Evolutionary conservation across 2,329 filamentous ascomycete genomes (phyloP).

Genomic region (Alternaria brassicae): DNA sequence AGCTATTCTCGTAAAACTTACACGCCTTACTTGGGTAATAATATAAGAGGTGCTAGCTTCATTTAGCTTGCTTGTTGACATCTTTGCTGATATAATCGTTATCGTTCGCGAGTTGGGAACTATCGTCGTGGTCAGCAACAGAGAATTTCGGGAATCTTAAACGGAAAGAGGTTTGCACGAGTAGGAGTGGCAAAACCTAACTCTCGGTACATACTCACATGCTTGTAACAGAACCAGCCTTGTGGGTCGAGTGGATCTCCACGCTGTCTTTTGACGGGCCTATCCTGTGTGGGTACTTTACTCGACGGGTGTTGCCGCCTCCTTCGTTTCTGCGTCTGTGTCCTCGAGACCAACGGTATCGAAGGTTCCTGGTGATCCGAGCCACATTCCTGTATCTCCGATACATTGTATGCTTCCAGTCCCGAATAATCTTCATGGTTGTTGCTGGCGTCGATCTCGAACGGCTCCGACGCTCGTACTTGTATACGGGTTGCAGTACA

Average conservation of each 20-base stretch:
- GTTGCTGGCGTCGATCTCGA: not conserved
- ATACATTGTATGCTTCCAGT: not conserved
- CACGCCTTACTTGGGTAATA: too few relatives aligned
- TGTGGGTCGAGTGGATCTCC: not conserved
- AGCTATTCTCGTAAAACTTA: too few relatives aligned
- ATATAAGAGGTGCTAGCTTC: too few relatives aligned
- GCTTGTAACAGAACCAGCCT: not conserved
- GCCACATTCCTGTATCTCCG: not conserved
- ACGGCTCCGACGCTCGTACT: not conserved
- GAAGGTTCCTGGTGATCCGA: not conserved
- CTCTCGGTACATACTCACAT: not conserved
- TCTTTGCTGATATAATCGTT: too few relatives aligned
- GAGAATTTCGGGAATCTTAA: not conserved
- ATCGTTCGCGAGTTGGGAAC: not conserved
- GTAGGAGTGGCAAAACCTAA: not conserved
- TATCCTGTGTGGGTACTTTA: not conserved
- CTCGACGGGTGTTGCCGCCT: not conserved
- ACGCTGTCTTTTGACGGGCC: not conserved
- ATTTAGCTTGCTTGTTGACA: too few relatives aligned
- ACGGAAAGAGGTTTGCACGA: not conserved
- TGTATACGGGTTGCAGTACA: slow-evolving; percentile 4
- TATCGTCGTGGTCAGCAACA: not conserved
- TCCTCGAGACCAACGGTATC: not conserved
- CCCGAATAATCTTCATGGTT: not conserved
- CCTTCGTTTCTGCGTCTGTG: not conserved